Percentiles rank a stretch among this genome's conserved stretches.
These are phyloP conservation scores for Salix suchowensis DNA, from an alignment of 345 rosid genomes.

Conservation along the genomic window DNA sequence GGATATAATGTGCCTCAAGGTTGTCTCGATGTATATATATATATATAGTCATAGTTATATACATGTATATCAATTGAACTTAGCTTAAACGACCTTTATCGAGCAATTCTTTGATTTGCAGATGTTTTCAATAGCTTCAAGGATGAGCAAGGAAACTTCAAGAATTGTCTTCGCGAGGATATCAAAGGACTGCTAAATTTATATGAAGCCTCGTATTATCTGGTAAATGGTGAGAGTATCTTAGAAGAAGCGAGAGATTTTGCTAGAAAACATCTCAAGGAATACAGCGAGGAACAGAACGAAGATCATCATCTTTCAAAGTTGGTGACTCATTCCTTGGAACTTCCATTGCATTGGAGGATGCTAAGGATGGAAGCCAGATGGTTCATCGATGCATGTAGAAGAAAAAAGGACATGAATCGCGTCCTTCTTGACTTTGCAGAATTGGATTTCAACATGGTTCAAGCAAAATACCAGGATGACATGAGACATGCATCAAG, in stretches of 20 bases:
- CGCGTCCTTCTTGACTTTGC: constrained; percentile 31
- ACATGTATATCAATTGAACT: background rate
- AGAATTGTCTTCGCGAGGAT: constrained; percentile 16
- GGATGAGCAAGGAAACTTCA: constrained; percentile 13
- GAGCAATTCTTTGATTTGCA: constrained; percentile 4
- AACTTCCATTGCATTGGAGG: constrained; percentile 35
- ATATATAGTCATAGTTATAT: background rate
- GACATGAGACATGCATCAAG: constrained; percentile 22
- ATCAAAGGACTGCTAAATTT: constrained; percentile 23
- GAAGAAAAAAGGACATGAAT: constrained; percentile 13
- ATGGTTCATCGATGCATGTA: constrained; percentile 32
- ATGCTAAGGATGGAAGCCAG: constrained; percentile 24
- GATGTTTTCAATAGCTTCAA: constrained; percentile 20
- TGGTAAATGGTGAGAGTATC: constrained; percentile 16
- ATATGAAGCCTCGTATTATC: constrained; percentile 35
- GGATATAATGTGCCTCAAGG: constrained; percentile 7
- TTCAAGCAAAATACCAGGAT: constrained; percentile 32
- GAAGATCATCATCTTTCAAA: background rate
- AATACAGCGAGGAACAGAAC: constrained; percentile 1
- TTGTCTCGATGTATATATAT: background rate
- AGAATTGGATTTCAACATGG: constrained; percentile 29
- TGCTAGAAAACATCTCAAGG: constrained; percentile 18
- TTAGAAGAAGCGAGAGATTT: constrained; percentile 27
- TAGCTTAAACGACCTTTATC: no score
- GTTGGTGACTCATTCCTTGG: constrained; percentile 32